phyloP scores from a whole-genome alignment of 2,329 filamentous ascomycete genomes.

The Ascosphaera acerosa region DNA sequence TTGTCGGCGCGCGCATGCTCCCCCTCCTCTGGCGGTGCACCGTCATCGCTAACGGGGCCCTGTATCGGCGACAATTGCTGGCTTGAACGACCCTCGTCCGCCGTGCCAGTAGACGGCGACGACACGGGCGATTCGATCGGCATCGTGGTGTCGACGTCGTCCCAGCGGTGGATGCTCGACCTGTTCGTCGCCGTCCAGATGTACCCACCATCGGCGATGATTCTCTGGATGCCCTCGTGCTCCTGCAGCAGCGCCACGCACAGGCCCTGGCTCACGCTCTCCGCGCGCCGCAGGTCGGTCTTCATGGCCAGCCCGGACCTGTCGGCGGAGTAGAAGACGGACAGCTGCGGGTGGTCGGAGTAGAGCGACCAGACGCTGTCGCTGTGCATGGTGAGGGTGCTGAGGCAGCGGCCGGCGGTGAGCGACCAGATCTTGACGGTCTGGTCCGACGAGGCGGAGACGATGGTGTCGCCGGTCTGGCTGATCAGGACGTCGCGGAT shows the following conservation, averaged over 20 bases:
- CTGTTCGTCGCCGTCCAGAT: slow-evolving; percentile 79
- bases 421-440: slow-evolving; percentile 97
- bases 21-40: no score
- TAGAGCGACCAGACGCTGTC: slow-evolving; percentile 93
- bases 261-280: slow-evolving; percentile 63
- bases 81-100: not conserved
- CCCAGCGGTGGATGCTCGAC: slow-evolving; percentile 83
- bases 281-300: slow-evolving; percentile 58
- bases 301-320: slow-evolving; percentile 85
- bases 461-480: slow-evolving; percentile 64
- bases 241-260: slow-evolving; percentile 84
- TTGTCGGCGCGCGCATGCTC: not conserved
- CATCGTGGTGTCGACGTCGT: slow-evolving; percentile 53
- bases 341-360: slow-evolving; percentile 62
- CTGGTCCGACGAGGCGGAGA: slow-evolving; percentile 87
- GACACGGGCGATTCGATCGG: slow-evolving; percentile 31
- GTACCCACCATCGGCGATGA: slow-evolving; percentile 40
- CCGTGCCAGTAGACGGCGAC: slow-evolving; percentile 15
- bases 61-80: not conserved
- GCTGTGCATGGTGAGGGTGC: slow-evolving; percentile 96
- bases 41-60: not conserved
- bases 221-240: slow-evolving; percentile 41
- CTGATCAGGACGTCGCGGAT: slow-evolving; percentile 78
- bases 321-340: slow-evolving; percentile 86
- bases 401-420: slow-evolving; percentile 83